Base-by-base conservation (phyloP, 2,329 filamentous ascomycete species). In the Geosmithia putterillii region DNA sequence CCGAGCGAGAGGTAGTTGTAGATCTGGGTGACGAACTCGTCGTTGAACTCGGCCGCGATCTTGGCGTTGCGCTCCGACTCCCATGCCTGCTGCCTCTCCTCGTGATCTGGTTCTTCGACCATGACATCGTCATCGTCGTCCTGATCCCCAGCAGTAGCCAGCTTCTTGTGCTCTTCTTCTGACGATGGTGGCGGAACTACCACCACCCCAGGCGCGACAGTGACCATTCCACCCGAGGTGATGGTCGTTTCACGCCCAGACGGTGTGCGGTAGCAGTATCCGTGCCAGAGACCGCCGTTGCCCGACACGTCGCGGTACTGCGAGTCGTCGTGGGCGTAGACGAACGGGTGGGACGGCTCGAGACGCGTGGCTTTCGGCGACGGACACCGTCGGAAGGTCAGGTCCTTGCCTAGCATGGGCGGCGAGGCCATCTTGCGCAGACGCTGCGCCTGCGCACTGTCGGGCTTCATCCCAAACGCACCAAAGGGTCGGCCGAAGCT, bases 1-100 rank as follows among this genome's bases (percentile, higher is more conserved):
- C 90, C 90, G 5, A 96, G 73, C 0, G 87, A 94, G 15, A 96
- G 72, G 61, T 96, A 96, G 61, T 96, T 95, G 71, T 94, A 96
- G 7, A 96, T 89, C 61, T 96, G 90, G 0, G 89, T 95, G 44
- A 95, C 79, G 58, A 95, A 95, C 3, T 70, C 70, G 57, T 95
- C 86, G 47, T 81, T 71, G 54, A 92, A 94, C 60, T 95, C 88
- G 42, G 63, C 61, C 4, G 64, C 57, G 46, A 79, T 74, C 52
- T 71, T 70, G 42, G 73, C 71, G 48, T 75, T 65, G 2, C 62
- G 61, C 51, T 76, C 71, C 15, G 64, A 67, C 12, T 32, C 28
- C n/a, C n/a, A n/a, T n/a, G n/a, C n/a, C n/a, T n/a, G n/a, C n/a
- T 63, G 61, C 6, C 60, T 66, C 55, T 73, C n/a, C n/a, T n/a